Base-by-base conservation (phyloP, 371 early-diverging fungal genomes). In the Fennellomyces sp. region DNA sequence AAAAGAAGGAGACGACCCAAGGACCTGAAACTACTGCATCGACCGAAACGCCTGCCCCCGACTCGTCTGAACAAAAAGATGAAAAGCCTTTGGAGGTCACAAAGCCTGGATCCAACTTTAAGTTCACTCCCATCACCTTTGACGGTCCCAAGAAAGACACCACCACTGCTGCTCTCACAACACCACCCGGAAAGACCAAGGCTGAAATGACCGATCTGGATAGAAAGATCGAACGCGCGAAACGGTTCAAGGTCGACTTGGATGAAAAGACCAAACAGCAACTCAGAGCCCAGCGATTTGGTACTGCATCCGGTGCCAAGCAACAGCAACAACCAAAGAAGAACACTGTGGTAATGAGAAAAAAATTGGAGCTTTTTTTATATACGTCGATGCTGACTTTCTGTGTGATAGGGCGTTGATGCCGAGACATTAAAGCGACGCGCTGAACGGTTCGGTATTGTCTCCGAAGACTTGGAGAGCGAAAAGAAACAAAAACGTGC, bases 401-500 rank as follows among this genome's bases (percentile, higher is more conserved):
- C n/a, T n/a, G n/a, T n/a, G n/a, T n/a, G n/a, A 38, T 31, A 62
- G 42, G 71, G 63, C 5, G 26, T 77, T 27, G 82, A 82, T 52
- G 70, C 80, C 10, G 86, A 83, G 51, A 62, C 65, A 8, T 59
- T 85, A 27, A 78, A 80, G 52, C 72, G 74, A 50, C 73, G 85
- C 38, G 76, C 79, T 19, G 83, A 81, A 26, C 69, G 82, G 53
- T 85, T 82, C 63, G 83, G 82, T 30, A 55, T 71, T 12, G 59
- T 69, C 26, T 30, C 47, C 26, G 66, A 68, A 52, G 69, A 62
- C 36, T 81, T 65, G 11, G 86, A 86, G 50, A 85, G 86, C 63
- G 88, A 88, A 56, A 86, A 83, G 81, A 88, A 85, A 68, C 68
- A 86, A 70, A 86, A 88, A 63, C 78, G 88, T 35, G 82, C 83